phyloP scores from a whole-genome alignment of 192 early-diverging fungal species.

The Backusella circina region DNA sequence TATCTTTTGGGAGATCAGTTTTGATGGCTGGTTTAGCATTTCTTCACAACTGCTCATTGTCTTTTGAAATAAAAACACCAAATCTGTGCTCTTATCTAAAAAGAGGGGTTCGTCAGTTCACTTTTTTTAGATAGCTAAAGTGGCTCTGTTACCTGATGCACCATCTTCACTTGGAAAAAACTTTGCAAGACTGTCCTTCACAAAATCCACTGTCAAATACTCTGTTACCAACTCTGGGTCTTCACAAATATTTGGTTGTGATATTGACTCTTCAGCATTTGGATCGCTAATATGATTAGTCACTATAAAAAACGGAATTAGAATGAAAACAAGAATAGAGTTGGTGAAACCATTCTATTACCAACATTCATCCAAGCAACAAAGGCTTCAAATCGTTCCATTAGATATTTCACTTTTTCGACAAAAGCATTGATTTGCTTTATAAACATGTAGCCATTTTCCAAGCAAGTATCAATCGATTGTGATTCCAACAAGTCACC shows the following conservation, averaged over 20 bases:
- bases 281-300: not conserved
- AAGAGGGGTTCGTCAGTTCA: not conserved
- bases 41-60: not conserved
- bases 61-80: not conserved
- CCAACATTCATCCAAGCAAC: conserved; percentile 2
- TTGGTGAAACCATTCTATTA: not conserved
- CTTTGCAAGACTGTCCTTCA: not conserved
- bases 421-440: not conserved
- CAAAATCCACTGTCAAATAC: not conserved
- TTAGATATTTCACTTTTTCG: not conserved
- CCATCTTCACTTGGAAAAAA: not conserved
- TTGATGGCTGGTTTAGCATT: not conserved
- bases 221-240: not conserved
- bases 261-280: not conserved
- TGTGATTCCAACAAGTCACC: not conserved
- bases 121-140: not conserved
- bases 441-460: not conserved
- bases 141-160: not conserved
- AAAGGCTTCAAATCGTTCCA: not conserved
- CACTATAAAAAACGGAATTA: not conserved
- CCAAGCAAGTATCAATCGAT: not conserved
- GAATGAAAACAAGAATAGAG: not conserved
- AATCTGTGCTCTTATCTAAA: not conserved
- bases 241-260: not conserved
- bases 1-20: not conserved